Evolutionary conservation across 345 rosid species (phyloP).

Genomic region (Salix arbutifolia): DNA sequence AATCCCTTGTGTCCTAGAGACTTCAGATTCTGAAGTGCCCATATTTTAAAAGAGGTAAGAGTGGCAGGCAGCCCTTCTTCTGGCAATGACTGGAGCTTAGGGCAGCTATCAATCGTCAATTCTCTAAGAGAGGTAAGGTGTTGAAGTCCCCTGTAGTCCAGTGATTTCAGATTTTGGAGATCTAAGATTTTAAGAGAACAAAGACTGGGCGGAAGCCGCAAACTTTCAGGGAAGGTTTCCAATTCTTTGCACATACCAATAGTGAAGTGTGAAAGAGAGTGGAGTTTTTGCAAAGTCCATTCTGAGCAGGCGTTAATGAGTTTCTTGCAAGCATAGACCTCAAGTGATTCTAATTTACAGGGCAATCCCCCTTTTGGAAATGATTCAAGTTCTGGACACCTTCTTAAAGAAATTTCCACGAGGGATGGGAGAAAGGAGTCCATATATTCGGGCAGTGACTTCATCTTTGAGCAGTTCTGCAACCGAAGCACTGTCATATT

Average conservation of each 20-base stretch:
- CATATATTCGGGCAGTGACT: slow-evolving; percentile 13
- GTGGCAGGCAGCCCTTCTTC: slow-evolving; percentile 7
- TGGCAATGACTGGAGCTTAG: slow-evolving; percentile 3
- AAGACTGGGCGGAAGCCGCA: slow-evolving; percentile 5
- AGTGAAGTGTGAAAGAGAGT: neutral
- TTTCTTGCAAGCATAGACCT: slow-evolving; percentile 2
- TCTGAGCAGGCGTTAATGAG: neutral
- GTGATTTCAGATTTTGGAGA: slow-evolving; percentile 5
- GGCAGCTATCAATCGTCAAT: neutral
- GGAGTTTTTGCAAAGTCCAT: slow-evolving; percentile 17
- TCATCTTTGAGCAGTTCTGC: neutral
- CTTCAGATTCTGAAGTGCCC: neutral
- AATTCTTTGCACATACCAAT: neutral
- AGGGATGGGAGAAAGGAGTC: slow-evolving; percentile 13
- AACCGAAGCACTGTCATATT: slow-evolving; percentile 4
- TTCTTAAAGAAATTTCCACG: neutral
- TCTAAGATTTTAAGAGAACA: slow-evolving; percentile 4
- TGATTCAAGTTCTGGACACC: slow-evolving; percentile 9
- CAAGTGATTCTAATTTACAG: slow-evolving; percentile 1
- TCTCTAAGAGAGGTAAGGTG: slow-evolving; percentile 4
- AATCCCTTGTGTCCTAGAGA: slow-evolving; percentile 8
- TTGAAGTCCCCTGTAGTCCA: neutral
- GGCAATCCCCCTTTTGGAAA: slow-evolving; percentile 21
- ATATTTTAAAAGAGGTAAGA: neutral
- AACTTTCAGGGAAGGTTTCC: slow-evolving; percentile 11